Base-by-base conservation (phyloP, 1,284 basidiomycete species). In the Bjerkandera adusta region DNA sequence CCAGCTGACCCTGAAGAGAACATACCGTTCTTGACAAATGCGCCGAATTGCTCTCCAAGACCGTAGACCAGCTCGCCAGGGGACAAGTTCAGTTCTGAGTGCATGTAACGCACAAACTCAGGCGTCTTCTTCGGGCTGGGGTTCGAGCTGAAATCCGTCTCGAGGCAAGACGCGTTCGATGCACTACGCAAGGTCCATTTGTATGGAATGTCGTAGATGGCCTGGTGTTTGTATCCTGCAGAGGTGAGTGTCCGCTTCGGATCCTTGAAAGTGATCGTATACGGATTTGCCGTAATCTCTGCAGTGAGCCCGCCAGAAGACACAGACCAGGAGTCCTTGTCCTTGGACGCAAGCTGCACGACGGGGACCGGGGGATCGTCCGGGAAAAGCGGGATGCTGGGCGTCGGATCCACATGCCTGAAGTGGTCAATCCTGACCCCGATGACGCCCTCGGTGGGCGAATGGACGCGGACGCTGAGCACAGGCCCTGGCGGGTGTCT, bases 41-140 rank as follows among this genome's bases (percentile, higher is more conserved):
- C 71, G 1, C 82, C 82, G 59, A 89, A 88, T 53, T 85, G 79
- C 61, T 84, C 80, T 41, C 86, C 85, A 16, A 88, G 68, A 10
- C 85, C 85, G 60, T 88, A 88, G 12, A 88, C 71, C 22, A 81
- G 72, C 64, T 88, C 85, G 27, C 83, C 85, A 0, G 84, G 83
- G 13, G 80, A 79, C 10, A 85, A 65, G 46, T 79, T 81, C 27
- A 89, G 70, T 65, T 88, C 85, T 7, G 81, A 82, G 51, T 81
- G 73, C 49, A 85, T 73, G 62, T 83, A 88, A 33, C 77, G 68
- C 20, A 81, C 69, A 7, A 63, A 63, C 36, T 72, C 69, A 1
- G 80, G 77, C 3, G 70, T 56, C 1, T 67, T 59, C 2, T 64
- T 57, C 1, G 77, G 76, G 30, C 63, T 64, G 8, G 81, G 83